Base-by-base conservation (phyloP, 352 stramenopile species). In the Phytophthora foliorum region DNA sequence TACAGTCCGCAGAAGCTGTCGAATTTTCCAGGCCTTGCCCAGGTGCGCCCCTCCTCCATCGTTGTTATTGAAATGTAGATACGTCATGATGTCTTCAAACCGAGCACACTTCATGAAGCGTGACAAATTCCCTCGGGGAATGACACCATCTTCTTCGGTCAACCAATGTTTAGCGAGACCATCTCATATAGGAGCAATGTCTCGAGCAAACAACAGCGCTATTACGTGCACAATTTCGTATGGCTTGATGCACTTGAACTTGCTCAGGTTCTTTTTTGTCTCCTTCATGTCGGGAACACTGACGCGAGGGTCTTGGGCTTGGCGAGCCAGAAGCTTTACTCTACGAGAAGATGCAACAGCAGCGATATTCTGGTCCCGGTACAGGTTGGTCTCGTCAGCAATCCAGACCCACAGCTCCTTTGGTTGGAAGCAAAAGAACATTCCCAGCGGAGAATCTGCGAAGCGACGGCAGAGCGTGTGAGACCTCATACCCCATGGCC, bases 1-100 rank as follows among this genome's bases (percentile, higher is more conserved):
- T 2, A 74, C 29, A 3, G 38, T 27, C 17, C 68, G 57, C n/a
- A 74, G 16, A 5, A 74, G 17, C 16, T 48, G 59, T 3, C 52
- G 57, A 14, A 73, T 50, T 38, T 73, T 61, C 57, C 59, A 69
- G 3, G 67, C 59, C 31, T 34, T 58, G 32, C 62, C 62, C 4
- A 2, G 9, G 2, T 3, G 19, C 0, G 19, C 31, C 2, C 16
- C 25, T 11, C 10, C 31, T 10, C 25, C 42, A 6, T 22, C 21
- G 21, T 64, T 70, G 54, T 67, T 42, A 31, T 67, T 66, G 54
- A 72, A 72, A 11, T 75, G 67, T 2, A 72, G n/a, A 22, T 55
- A 75, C 34, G 41, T 27, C 22, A 65, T 45, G 11, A 75, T 59
- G 2, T 16, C 44, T 10, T 75, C 61, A 10, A 68, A 72, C 1